Evolutionary conservation across 73 alveolate species (phyloP), one percentile per base, ranked within the genome.

Genomic region (Loxodes magnus): DNA sequence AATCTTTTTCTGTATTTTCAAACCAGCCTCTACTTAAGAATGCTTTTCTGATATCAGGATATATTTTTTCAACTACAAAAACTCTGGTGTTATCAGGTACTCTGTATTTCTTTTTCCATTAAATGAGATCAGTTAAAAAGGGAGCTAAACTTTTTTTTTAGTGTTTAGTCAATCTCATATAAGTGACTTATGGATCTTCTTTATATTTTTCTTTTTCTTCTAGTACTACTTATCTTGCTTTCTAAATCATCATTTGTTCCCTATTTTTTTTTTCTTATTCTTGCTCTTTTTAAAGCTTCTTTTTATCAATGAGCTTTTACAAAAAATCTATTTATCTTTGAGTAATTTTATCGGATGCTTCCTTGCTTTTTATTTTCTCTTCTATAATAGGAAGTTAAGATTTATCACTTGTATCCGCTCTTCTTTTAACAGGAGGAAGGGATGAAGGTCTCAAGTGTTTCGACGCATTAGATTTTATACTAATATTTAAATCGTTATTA

Each of bases 41-140:
- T 20, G 63, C 80, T 23, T 54, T 23, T 19, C 73, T 35, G 22
- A 72, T 17, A 25, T 72, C 87, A 27, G 60, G 59, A 54, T 72
- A 72, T 2, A 64, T 52, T 9, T 79, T 79, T 15, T 48, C 41
- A 5, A 72, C 43, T 5, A 56, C 35, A 42, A 66, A 72, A 16
- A 81, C 77, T 51, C 69, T 74, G 0, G 64, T 56, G 15, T 58
- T 50, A 6, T 56, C 62, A 15, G 54, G 74, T 0, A 81, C 43
- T 48, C 61, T 55, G 49, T 64, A 30, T 56, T 81, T 81, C 70
- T 75, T 74, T 60, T 62, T 75, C 85, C 87, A 81, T 22, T 43
- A 28, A 5, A 39, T 70, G 20, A 81, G 17, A 25, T 76, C 84
- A 10, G 84, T 81, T 10, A 81, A 56, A 49, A 60, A 53, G 3